Percentiles rank a stretch among this genome's conserved stretches.
phyloP scores from a whole-genome alignment of 805 yeast genomes.

The Myxozyma neotropica region DNA sequence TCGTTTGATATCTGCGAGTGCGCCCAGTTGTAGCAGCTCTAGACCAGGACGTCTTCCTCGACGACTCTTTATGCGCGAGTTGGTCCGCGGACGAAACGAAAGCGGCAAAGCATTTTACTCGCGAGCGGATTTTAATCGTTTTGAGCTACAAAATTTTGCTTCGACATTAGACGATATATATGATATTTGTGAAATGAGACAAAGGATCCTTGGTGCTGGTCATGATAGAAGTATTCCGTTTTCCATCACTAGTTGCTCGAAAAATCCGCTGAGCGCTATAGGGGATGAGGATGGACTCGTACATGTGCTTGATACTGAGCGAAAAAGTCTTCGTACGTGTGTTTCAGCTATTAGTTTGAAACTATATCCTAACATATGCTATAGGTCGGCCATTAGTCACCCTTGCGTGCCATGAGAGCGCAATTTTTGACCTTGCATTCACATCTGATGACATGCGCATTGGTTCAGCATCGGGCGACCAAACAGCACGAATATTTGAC shows the following conservation, averaged over 20 bases:
- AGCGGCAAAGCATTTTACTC: constrained; percentile 8
- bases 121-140: constrained; percentile 11
- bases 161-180: constrained; percentile 18
- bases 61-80: constrained; percentile 16
- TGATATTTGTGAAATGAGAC: background rate
- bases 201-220: background rate
- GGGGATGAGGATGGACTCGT: constrained; percentile 29
- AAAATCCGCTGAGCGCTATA: constrained; percentile 11
- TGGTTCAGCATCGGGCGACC: constrained; percentile 30
- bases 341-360: too few species aligned
- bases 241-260: constrained; percentile 12
- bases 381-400: constrained; percentile 8
- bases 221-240: constrained; percentile 12
- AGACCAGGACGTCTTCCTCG: background rate
- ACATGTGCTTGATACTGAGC: constrained; percentile 18
- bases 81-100: background rate
- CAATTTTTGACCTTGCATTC: constrained; percentile 29
- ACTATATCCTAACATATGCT: too few species aligned
- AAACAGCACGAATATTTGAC: constrained; percentile 30
- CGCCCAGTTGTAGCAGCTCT: background rate
- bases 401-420: constrained; percentile 26
- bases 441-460: constrained; percentile 12
- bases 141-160: constrained; percentile 11
- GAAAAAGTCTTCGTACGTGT: background rate
- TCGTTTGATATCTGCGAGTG: background rate